phyloP scores from a whole-genome alignment of 768 basidiomycete species.

The Leccinum variicolor region DNA sequence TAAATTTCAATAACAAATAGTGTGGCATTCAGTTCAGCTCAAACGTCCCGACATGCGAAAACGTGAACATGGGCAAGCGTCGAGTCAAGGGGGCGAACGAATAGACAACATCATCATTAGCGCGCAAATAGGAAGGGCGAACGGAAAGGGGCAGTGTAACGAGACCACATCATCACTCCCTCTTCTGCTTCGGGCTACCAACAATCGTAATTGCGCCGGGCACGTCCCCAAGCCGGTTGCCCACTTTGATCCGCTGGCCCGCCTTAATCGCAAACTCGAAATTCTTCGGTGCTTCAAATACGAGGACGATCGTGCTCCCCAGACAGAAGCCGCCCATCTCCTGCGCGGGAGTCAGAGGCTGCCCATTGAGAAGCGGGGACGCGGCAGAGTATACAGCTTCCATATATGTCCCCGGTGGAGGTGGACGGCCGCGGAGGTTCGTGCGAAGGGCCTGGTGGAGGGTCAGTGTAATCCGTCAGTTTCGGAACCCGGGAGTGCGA shows the following conservation, averaged over 20 bases:
- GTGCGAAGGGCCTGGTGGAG: constrained; percentile 76
- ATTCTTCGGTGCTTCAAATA: constrained; percentile 88
- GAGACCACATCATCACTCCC: constrained; percentile 15
- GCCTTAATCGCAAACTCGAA: constrained; percentile 77
- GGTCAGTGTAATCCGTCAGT: neutral
- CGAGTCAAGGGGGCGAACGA: neutral
- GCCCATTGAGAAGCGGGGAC: constrained; percentile 78
- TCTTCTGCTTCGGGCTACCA: constrained; percentile 31
- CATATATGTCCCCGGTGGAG: constrained; percentile 81
- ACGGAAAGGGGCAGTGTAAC: neutral
- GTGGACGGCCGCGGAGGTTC: constrained; percentile 71
- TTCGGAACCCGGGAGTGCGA: neutral
- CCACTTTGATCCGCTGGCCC: constrained; percentile 86
- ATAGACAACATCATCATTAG: neutral
- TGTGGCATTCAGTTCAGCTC: neutral
- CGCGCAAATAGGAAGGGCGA: neutral
- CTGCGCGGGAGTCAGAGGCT: constrained; percentile 82
- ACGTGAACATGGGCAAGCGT: neutral
- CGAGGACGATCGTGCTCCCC: constrained; percentile 93
- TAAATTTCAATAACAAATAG: constrained; percentile 1
- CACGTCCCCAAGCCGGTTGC: constrained; percentile 71
- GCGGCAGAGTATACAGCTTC: constrained; percentile 92
- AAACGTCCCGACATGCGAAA: neutral
- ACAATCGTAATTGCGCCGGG: constrained; percentile 22
- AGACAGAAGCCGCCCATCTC: constrained; percentile 98